These are phyloP conservation scores for Oropetium thomaeum DNA, from an alignment of 176 grass and related monocot genomes.

Conservation along the genomic window DNA sequence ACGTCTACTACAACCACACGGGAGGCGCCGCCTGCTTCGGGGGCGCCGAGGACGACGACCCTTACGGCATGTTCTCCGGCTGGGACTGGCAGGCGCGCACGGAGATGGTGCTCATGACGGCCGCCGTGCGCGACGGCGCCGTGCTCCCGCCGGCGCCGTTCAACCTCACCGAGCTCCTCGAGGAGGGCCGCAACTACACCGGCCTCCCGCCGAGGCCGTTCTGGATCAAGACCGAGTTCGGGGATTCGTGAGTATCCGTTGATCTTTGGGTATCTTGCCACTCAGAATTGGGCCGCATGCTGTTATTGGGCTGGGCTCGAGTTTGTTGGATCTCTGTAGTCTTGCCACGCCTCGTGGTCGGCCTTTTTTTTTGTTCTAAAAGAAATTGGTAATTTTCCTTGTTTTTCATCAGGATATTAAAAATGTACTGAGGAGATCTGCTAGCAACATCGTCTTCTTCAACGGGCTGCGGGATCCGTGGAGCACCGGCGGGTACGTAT, in stretches of 20 bases:
- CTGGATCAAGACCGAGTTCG: slow-evolving; percentile 58
- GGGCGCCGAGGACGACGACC: neutral
- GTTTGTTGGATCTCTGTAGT: neutral
- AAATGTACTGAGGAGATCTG: slow-evolving; percentile 47
- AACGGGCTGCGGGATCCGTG: slow-evolving; percentile 76
- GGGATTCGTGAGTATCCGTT: slow-evolving; percentile 41
- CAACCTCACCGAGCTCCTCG: slow-evolving; percentile 8
- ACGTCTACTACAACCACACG: slow-evolving; percentile 67
- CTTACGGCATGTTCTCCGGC: slow-evolving; percentile 30
- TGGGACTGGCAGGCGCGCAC: slow-evolving; percentile 68
- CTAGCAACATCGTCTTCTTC: slow-evolving; percentile 74
- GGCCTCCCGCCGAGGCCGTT: slow-evolving; percentile 36
- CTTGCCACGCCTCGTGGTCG: too few species aligned
- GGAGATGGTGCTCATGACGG: slow-evolving; percentile 44
- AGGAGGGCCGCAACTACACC: neutral
- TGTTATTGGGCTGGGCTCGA: neutral
- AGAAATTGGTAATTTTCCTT: too few species aligned
- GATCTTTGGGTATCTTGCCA: neutral
- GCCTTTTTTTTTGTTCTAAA: too few species aligned
- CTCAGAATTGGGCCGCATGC: neutral
- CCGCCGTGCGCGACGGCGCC: slow-evolving; percentile 24
- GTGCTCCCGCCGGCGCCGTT: slow-evolving; percentile 39
- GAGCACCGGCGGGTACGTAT: slow-evolving; percentile 59
- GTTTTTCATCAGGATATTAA: slow-evolving; percentile 37
- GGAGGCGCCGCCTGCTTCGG: slow-evolving; percentile 26